A percentile compares a stretch with the other conserved stretches of the same genome.
Conservation (phyloP, 305 asterid genomes). For the Rubia balearica region DNA sequence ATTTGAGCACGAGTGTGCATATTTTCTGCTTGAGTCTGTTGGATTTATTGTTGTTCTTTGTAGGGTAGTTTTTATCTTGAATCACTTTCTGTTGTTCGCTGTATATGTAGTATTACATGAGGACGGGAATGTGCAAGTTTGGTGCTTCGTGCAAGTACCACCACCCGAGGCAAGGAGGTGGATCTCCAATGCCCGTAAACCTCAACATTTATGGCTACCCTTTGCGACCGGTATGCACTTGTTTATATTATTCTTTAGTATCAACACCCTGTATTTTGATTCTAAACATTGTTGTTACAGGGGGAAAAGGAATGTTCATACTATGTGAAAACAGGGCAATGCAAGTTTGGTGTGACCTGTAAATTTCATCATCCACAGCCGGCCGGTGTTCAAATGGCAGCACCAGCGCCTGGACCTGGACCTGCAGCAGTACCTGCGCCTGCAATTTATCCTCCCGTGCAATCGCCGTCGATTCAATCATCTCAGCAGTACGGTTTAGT, state of each 20-base stretch:
- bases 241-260: too few species aligned
- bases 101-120: constrained; percentile 64
- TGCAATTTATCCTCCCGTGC: constrained; percentile 52
- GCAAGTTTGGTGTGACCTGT: constrained; percentile 89
- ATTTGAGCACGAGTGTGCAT: not conserved
- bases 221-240: constrained; percentile 55
- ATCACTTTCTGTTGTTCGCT: constrained; percentile 5
- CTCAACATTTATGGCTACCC: constrained; percentile 70
- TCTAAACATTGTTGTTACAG: constrained; percentile 37
- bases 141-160: constrained; percentile 94
- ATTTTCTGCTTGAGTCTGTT: not conserved
- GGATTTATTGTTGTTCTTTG: not conserved
- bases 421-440: constrained; percentile 33
- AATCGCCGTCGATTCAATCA: constrained; percentile 48
- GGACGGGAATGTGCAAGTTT: constrained; percentile 79
- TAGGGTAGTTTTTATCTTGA: not conserved
- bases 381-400: constrained; percentile 41
- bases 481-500: constrained; percentile 79
- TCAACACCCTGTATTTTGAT: too few species aligned
- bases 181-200: constrained; percentile 46
- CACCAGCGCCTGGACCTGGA: constrained; percentile 19
- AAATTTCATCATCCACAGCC: constrained; percentile 93
- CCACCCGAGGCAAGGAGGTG: constrained; percentile 87
- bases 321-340: constrained; percentile 75
- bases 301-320: constrained; percentile 87